A percentile compares a stretch with the other conserved stretches of the same genome.
Conservation (phyloP, 139 green algal genomes). For the Coelastrella sp. region DNA sequence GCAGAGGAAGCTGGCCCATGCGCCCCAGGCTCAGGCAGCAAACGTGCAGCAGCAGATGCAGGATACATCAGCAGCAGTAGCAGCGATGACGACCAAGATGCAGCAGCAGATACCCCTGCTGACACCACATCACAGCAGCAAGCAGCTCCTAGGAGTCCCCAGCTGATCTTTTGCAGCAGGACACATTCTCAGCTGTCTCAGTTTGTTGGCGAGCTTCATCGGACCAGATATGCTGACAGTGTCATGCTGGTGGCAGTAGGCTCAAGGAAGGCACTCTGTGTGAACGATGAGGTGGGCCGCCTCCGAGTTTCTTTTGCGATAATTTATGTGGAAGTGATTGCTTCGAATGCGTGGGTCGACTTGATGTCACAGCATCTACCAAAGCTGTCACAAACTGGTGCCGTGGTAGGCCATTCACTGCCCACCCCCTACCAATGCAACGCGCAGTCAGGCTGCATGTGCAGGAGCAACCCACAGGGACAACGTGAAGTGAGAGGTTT, state of each 20-base stretch:
- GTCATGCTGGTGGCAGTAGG: constrained; percentile 79
- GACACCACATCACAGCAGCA: not conserved
- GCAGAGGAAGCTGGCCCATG: not conserved
- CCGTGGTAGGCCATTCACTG: too few relatives aligned
- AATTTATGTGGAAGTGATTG: too few relatives aligned
- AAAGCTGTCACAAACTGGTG: too few relatives aligned
- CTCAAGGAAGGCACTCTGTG: constrained; percentile 79
- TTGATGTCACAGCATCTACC: too few relatives aligned
- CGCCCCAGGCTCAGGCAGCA: constrained; percentile 5
- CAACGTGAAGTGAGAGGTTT: too few relatives aligned
- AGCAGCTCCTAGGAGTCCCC: constrained; percentile 28
- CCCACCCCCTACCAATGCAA: too few relatives aligned
- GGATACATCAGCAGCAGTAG: constrained; percentile 24
- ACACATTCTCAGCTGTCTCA: constrained; percentile 99
- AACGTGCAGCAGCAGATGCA: not conserved
- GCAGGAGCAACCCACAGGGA: too few relatives aligned
- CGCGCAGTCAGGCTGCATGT: too few relatives aligned
- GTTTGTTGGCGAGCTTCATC: constrained; percentile 85
- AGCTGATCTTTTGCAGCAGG: constrained; percentile 95
- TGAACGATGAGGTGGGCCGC: constrained; percentile 84
- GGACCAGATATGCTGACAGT: constrained; percentile 74
- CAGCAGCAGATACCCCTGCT: not conserved
- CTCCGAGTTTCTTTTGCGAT: too few relatives aligned
- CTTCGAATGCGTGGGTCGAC: too few relatives aligned
- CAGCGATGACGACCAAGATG: constrained; percentile 23